Base-by-base conservation (phyloP, 208 protist genomes). In the Trypanosoma cruzi region DNA sequence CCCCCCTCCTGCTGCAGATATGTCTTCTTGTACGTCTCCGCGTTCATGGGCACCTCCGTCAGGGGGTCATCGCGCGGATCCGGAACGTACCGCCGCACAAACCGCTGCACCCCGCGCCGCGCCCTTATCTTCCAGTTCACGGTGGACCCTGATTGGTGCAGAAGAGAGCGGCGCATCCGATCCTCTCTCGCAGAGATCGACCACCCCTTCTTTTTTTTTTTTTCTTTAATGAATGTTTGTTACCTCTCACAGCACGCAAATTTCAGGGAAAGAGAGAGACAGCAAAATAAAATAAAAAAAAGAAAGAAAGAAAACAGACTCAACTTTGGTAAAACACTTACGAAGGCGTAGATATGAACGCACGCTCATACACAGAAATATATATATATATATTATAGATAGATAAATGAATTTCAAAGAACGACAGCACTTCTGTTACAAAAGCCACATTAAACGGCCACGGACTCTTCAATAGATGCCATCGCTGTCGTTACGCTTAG, bases 21-120 rank as follows among this genome's bases (percentile, higher is more conserved):
- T 3, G 85, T 90, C 67, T 81, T 82, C 11, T 79, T 36, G 64
- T 92, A 95, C 13, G 81, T 66, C 61, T 93, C 86, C 0, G 71
- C 68, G 44, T 64, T 88, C 75, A 95, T 82, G 0, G 90, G 90
- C 20, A 88, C 50, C 68, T 95, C 87, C 36, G 86, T 93, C 20
- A 95, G 78, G 7, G 86, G 90, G 60, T 84, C 81, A 81, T 95
- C 82, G 56, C 90, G 84, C 2, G 90, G 90, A 42, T 95, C 90
- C 44, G 86, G 85, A 13, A 95, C 84, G 64, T 93, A 93, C 44
- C 79, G 72, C 36, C 85, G 82, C 44, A 95, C 75, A 11, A 69
- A 54, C 14, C 82, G 76, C 76, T 95, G 84, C 54, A 93, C 54
- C 20, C 63, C 68, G 11, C 77, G 78, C 78, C 85, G 83, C 22